Conservation (phyloP, 192 early-diverging fungal species). For the Geranomyces michiganensis region DNA sequence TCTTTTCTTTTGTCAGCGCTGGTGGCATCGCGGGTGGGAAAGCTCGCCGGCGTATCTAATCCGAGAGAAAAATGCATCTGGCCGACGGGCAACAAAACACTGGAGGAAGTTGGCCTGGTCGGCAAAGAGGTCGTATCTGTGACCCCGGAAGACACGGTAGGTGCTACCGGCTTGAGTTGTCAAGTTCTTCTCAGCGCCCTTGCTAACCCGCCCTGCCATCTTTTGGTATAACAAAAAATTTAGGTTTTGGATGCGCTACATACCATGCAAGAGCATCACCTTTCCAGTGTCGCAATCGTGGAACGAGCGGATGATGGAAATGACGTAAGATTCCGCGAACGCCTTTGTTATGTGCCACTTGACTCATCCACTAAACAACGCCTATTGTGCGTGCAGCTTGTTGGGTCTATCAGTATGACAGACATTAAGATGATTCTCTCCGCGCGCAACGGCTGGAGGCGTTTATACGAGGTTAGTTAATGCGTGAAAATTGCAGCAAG, state of each 20-base stretch:
- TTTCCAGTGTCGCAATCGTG: slow-evolving; percentile 56
- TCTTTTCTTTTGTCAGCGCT: too few relatives aligned
- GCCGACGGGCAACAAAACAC: slow-evolving; percentile 39
- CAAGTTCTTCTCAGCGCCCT: too few relatives aligned
- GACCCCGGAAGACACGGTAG: slow-evolving; percentile 34
- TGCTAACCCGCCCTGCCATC: neutral
- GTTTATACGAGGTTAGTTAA: slow-evolving; percentile 36
- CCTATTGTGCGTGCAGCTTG: neutral
- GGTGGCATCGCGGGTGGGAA: slow-evolving; percentile 49
- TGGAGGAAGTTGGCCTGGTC: slow-evolving; percentile 49
- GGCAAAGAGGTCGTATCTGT: slow-evolving; percentile 41
- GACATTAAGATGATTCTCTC: slow-evolving; percentile 57
- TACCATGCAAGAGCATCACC: slow-evolving; percentile 50
- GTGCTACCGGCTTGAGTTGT: neutral
- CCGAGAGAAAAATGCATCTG: slow-evolving; percentile 29
- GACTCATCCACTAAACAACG: too few relatives aligned
- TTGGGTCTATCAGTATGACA: slow-evolving; percentile 36
- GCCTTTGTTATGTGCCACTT: neutral
- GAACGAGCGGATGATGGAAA: slow-evolving; percentile 23
- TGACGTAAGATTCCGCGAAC: neutral
- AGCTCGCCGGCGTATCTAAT: slow-evolving; percentile 25
- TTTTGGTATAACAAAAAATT: neutral
- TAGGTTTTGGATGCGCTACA: slow-evolving; percentile 54
- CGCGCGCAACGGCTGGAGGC: slow-evolving; percentile 42
- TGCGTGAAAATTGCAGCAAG: too few relatives aligned